Conservation (phyloP, 768 basidiomycete genomes). For the Lyophyllum shimeji region DNA sequence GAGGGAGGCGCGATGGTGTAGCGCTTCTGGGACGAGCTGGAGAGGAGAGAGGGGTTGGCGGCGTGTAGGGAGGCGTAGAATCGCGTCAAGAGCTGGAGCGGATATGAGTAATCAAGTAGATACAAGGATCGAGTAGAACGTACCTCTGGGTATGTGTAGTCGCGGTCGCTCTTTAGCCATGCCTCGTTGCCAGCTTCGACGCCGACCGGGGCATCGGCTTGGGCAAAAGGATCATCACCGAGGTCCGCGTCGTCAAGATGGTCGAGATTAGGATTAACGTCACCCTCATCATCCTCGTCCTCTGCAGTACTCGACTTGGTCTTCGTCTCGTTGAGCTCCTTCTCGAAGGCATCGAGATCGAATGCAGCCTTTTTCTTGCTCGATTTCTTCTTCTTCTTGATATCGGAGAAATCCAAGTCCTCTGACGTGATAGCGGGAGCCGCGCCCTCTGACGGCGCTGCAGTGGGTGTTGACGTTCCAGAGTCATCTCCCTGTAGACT, state of each 20-base stretch:
- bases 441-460: slow-evolving; percentile 39
- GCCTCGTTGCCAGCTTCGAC: slow-evolving; percentile 79
- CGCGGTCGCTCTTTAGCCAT: slow-evolving; percentile 91
- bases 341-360: slow-evolving; percentile 93
- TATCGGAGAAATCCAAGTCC: slow-evolving; percentile 91
- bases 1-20: slow-evolving; percentile 98
- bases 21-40: slow-evolving; percentile 80
- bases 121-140: slow-evolving; percentile 14
- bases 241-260: slow-evolving; percentile 80
- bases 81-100: slow-evolving; percentile 80
- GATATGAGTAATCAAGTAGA: background rate
- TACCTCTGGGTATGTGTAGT: slow-evolving; percentile 95
- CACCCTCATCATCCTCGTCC: slow-evolving; percentile 55
- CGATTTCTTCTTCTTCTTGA: slow-evolving; percentile 95
- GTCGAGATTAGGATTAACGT: slow-evolving; percentile 61
- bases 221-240: slow-evolving; percentile 86
- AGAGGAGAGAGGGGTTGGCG: slow-evolving; percentile 89
- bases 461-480: slow-evolving; percentile 60
- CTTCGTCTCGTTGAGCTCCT: slow-evolving; percentile 77
- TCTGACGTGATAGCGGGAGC: slow-evolving; percentile 55
- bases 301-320: slow-evolving; percentile 54
- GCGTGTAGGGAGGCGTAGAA: slow-evolving; percentile 91
- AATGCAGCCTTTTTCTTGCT: slow-evolving; percentile 86
- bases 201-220: slow-evolving; percentile 53
- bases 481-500: slow-evolving; percentile 60